Evolutionary conservation across 371 early-diverging fungal genomes (phyloP).

Genomic region (Homolaphlyctis polyrhiza): DNA sequence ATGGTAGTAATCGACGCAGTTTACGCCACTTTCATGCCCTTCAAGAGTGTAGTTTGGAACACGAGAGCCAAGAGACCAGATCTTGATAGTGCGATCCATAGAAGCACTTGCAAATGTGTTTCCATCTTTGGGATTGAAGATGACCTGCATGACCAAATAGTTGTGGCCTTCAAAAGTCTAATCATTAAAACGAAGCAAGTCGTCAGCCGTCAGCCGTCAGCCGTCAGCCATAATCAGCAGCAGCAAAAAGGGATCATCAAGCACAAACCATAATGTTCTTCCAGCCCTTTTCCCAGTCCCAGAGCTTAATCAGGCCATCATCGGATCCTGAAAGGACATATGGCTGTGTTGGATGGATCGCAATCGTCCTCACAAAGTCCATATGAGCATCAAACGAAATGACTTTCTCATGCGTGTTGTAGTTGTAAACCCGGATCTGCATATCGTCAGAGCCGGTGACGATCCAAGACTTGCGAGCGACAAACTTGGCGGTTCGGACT

Average conservation of each 20-base stretch:
- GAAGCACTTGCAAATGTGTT: conserved; percentile 96
- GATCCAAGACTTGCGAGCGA: conserved; percentile 95
- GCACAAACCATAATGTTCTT: conserved; percentile 76
- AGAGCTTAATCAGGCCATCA: conserved; percentile 97
- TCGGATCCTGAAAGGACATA: conserved; percentile 93
- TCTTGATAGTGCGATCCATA: conserved; percentile 88
- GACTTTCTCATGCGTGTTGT: conserved; percentile 97
- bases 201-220: not conserved
- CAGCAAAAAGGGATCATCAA: conserved; percentile 2
- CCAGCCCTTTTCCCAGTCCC: conserved; percentile 99
- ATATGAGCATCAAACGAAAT: conserved; percentile 95
- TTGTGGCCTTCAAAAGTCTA: conserved; percentile 94
- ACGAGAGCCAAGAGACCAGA: conserved; percentile 78
- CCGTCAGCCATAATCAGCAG: too few relatives aligned
- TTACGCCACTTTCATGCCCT: conserved; percentile 94
- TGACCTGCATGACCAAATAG: conserved; percentile 95
- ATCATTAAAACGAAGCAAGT: too few relatives aligned
- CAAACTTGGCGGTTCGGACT: conserved; percentile 95
- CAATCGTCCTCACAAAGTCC: conserved; percentile 97
- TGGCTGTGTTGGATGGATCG: conserved; percentile 93
- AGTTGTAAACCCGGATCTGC: conserved; percentile 97
- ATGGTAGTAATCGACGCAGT: conserved; percentile 91
- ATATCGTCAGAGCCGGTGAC: conserved; percentile 98
- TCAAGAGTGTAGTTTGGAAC: conserved; percentile 90
- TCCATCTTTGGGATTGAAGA: conserved; percentile 93